Evolutionary conservation across 768 basidiomycete species (phyloP).

Genomic region (Russula emetica): DNA sequence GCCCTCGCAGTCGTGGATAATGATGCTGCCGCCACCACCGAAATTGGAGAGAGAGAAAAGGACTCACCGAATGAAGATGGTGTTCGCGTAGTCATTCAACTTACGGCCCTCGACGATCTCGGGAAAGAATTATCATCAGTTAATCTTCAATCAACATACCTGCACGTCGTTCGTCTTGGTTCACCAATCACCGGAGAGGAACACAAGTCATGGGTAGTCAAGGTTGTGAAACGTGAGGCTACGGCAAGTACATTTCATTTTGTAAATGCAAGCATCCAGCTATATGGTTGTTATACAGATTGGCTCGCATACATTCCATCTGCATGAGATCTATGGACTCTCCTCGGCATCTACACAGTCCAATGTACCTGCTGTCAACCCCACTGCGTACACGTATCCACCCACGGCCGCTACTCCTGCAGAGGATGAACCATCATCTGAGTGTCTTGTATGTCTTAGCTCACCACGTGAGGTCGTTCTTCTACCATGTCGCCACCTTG

Average conservation of each 20-base stretch:
- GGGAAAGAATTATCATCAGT: conserved; percentile 60
- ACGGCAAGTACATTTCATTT: conserved; percentile 44
- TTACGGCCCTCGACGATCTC: conserved; percentile 77
- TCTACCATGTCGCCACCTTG: conserved; percentile 88
- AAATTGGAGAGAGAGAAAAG: conserved; percentile 41
- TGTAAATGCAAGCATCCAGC: conserved; percentile 2
- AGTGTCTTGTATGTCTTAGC: conserved; percentile 88
- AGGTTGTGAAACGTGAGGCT: conserved; percentile 89
- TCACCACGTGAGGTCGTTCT: conserved; percentile 88
- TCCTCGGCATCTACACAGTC: conserved; percentile 45
- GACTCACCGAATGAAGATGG: conserved; percentile 51
- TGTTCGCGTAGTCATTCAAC: conserved; percentile 70
- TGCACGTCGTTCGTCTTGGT: conserved; percentile 76
- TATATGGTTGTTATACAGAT: conserved; percentile 47
- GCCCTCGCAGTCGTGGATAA: conserved; percentile 77
- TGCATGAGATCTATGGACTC: conserved; percentile 93
- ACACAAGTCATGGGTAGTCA: conserved; percentile 81
- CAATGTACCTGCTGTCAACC: conserved; percentile 38
- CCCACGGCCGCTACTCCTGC: conserved; percentile 37
- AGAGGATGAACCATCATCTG: conserved; percentile 73
- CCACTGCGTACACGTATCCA: conserved; percentile 47
- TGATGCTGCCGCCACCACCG: conserved; percentile 40
- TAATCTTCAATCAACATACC: conserved; percentile 87
- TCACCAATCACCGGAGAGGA: conserved; percentile 40
- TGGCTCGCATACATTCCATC: conserved; percentile 88